Evolutionary conservation across 2,329 filamentous ascomycete species (phyloP).

Genomic region (Pseudonectria buxi): DNA sequence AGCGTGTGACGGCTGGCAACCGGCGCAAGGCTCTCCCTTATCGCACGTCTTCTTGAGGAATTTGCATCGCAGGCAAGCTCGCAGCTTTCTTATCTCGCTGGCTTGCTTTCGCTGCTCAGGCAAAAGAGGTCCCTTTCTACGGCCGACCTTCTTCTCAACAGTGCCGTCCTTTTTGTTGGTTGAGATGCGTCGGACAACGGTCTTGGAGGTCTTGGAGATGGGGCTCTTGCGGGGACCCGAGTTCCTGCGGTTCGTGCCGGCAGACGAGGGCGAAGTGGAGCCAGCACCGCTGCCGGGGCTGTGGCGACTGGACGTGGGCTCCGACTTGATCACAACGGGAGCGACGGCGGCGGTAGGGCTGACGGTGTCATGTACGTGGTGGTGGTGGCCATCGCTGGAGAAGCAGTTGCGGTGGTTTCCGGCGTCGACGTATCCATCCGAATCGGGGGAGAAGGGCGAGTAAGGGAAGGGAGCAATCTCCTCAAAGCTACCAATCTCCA

Average conservation of each 20-base stretch:
- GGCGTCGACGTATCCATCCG: conserved; percentile 64
- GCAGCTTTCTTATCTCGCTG: conserved; percentile 90
- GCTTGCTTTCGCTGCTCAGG: conserved; percentile 95
- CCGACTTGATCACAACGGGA: conserved; percentile 62
- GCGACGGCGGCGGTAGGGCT: conserved; percentile 63
- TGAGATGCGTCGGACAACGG: conserved; percentile 72
- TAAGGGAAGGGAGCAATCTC: conserved; percentile 65
- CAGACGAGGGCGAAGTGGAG: conserved; percentile 55
- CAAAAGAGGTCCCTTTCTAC: conserved; percentile 79
- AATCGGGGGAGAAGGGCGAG: conserved; percentile 76
- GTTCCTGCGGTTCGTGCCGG: conserved; percentile 55
- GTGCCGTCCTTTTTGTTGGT: conserved; percentile 72
- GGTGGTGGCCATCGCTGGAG: conserved; percentile 47
- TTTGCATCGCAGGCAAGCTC: conserved; percentile 92
- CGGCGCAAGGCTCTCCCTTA: conserved; percentile 91
- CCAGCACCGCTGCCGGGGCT: conserved; percentile 55
- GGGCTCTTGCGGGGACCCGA: conserved; percentile 69
- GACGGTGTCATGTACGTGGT: conserved; percentile 46
- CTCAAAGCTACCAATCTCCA: conserved; percentile 73
- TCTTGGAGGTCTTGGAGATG: conserved; percentile 72
- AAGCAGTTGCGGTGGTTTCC: conserved; percentile 55
- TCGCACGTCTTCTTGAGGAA: conserved; percentile 99
- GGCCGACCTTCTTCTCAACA: conserved; percentile 85
- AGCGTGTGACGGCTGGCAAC: conserved; percentile 92
- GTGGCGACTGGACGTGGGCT: conserved; percentile 46